These are phyloP conservation scores for Flueggea neowawraea DNA, from an alignment of 441 rosid genomes.

Conservation along the genomic window DNA sequence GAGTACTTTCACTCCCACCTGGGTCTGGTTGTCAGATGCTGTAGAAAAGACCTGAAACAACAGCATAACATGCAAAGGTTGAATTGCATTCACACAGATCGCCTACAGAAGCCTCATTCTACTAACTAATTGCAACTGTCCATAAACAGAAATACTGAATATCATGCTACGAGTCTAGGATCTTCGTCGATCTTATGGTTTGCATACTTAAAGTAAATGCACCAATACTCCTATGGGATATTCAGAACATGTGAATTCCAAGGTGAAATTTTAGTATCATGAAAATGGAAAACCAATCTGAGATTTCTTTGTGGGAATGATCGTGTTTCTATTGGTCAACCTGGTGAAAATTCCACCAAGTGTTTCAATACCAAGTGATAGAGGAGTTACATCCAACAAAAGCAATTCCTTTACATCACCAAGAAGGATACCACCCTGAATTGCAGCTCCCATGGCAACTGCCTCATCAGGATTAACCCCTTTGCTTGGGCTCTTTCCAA, in stretches of 20 bases:
- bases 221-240: too few relatives aligned
- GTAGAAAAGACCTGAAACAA: slow-evolving; percentile 68
- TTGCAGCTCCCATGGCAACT: slow-evolving; percentile 89
- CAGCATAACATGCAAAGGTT: not conserved
- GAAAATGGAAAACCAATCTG: slow-evolving; percentile 39
- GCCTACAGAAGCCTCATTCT: too few relatives aligned
- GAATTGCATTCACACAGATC: too few relatives aligned
- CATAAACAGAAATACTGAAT: too few relatives aligned
- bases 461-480: slow-evolving; percentile 95
- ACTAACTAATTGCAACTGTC: too few relatives aligned
- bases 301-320: slow-evolving; percentile 88
- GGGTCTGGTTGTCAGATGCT: slow-evolving; percentile 87
- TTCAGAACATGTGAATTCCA: too few relatives aligned
- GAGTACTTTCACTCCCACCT: slow-evolving; percentile 83
- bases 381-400: slow-evolving; percentile 79
- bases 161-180: too few relatives aligned
- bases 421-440: slow-evolving; percentile 85
- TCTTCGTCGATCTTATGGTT: too few relatives aligned
- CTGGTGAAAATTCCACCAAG: slow-evolving; percentile 85
- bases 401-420: slow-evolving; percentile 89
- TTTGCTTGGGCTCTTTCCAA: slow-evolving; percentile 81
- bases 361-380: slow-evolving; percentile 85
- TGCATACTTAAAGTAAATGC: too few relatives aligned
- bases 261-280: too few relatives aligned
- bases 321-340: slow-evolving; percentile 72